Percentiles rank a stretch among this genome's conserved stretches.
Evolutionary conservation across 805 yeast genomes (phyloP).

Genomic region (Myxozyma vanderwaltii): DNA sequence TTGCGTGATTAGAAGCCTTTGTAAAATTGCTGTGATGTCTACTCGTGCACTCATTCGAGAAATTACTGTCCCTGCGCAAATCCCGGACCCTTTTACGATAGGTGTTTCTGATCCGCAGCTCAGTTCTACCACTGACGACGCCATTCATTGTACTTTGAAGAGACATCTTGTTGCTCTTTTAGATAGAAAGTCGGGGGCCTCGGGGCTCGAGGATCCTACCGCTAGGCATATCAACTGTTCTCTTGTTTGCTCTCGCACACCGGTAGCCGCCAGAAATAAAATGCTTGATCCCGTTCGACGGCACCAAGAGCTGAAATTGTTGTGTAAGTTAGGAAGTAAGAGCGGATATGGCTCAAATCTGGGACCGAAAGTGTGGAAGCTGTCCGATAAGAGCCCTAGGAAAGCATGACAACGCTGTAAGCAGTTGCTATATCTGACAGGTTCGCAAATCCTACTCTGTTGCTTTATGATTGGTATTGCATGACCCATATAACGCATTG

Average conservation of each 20-base stretch:
- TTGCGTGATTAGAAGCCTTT: neutral
- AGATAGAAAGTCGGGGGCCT: neutral
- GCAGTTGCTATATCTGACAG: neutral
- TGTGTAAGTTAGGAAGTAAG: no score
- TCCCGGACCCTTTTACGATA: neutral
- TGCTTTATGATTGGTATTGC: no score
- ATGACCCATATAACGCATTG: no score
- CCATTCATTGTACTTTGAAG: neutral
- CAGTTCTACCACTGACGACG: neutral
- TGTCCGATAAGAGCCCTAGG: no score
- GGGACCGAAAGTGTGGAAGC: neutral
- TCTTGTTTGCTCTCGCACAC: neutral
- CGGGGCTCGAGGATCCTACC: neutral
- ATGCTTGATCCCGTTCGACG: constrained; percentile 3
- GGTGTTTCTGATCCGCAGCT: constrained; percentile 4
- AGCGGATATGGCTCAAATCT: neutral
- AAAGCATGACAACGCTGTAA: neutral
- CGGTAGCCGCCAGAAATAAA: neutral
- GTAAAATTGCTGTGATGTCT: no score
- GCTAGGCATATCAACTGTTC: neutral
- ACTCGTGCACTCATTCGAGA: neutral
- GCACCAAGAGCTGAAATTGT: neutral
- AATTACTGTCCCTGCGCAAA: neutral
- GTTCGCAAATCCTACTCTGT: neutral
- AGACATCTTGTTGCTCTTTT: neutral